Conservation (phyloP, 306 rosid genomes). For the Prunus fruticosa region DNA sequence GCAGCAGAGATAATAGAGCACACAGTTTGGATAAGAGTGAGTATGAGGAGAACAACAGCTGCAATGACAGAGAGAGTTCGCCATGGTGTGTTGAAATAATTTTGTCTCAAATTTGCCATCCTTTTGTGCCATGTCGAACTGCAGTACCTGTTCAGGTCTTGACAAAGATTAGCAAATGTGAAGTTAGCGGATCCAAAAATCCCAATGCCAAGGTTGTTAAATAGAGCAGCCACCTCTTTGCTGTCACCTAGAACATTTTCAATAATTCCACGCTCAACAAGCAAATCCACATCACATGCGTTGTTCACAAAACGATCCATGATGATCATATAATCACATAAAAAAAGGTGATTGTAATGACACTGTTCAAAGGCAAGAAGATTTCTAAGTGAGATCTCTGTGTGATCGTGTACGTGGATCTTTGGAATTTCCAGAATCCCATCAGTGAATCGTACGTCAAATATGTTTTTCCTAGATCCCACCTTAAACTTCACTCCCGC, state of each 20-base stretch:
- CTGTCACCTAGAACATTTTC: not conserved
- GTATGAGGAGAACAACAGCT: slow-evolving; percentile 1
- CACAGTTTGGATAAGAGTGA: slow-evolving; percentile 15
- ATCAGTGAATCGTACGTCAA: slow-evolving; percentile 22
- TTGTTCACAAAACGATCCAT: slow-evolving; percentile 19
- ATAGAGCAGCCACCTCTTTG: not conserved
- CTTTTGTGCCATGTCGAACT: not conserved
- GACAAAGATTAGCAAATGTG: not conserved
- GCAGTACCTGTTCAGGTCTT: not conserved
- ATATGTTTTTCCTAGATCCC: slow-evolving; percentile 3
- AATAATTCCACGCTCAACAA: not conserved
- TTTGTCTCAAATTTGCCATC: slow-evolving; percentile 18
- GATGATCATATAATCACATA: slow-evolving; percentile 21
- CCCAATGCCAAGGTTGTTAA: not conserved
- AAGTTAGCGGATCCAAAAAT: slow-evolving; percentile 4
- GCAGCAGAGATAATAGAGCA: not conserved
- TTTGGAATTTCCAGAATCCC: slow-evolving; percentile 30
- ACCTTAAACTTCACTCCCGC: slow-evolving; percentile 31
- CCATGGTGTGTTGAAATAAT: slow-evolving; percentile 27
- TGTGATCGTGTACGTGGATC: not conserved
- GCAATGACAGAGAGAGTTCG: slow-evolving; percentile 15
- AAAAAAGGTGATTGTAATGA: not conserved
- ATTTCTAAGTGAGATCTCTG: slow-evolving; percentile 14
- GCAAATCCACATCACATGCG: slow-evolving; percentile 5
- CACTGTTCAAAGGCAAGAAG: slow-evolving; percentile 33